Conservation (phyloP, 495 filamentous ascomycete genomes). For the Penicillium desertorum region DNA sequence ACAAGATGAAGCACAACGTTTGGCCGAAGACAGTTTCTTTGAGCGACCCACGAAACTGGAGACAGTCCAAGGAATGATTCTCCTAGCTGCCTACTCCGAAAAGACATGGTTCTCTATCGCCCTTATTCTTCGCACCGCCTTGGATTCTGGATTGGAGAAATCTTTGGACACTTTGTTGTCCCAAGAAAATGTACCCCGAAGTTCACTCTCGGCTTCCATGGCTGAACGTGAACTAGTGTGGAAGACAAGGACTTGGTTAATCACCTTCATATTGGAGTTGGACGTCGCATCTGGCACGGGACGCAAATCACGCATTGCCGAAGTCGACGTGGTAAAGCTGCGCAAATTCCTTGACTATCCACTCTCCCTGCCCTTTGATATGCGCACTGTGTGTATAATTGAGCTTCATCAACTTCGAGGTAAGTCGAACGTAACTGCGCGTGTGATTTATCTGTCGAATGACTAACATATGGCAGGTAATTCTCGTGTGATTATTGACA, state of each 20-base stretch:
- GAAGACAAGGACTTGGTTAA: slow-evolving; percentile 45
- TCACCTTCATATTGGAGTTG: slow-evolving; percentile 43
- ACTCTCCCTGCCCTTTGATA: slow-evolving; percentile 43
- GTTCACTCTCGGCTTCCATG: slow-evolving; percentile 42
- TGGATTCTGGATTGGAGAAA: slow-evolving; percentile 45
- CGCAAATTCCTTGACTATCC: slow-evolving; percentile 44
- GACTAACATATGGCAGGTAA: slow-evolving; percentile 21
- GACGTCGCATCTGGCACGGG: slow-evolving; percentile 47
- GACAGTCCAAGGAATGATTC: slow-evolving; percentile 47
- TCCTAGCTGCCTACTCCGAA: slow-evolving; percentile 46
- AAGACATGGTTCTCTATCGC: slow-evolving; percentile 49
- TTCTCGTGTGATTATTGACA: slow-evolving; percentile 38
- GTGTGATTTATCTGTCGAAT: neutral
- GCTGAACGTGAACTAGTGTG: slow-evolving; percentile 44
- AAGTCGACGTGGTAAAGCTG: slow-evolving; percentile 42
- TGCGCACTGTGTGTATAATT: slow-evolving; percentile 45
- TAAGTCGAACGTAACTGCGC: neutral
- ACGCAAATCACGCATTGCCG: slow-evolving; percentile 43
- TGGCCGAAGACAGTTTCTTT: slow-evolving; percentile 48
- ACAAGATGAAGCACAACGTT: slow-evolving; percentile 44
- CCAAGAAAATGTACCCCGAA: slow-evolving; percentile 38
- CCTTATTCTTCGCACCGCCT: slow-evolving; percentile 42
- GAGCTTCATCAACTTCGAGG: slow-evolving; percentile 46
- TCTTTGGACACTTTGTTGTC: slow-evolving; percentile 41
- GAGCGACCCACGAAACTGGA: slow-evolving; percentile 46